phyloP scores from a whole-genome alignment of 305 asterid species.

The Salvia sclarea region DNA sequence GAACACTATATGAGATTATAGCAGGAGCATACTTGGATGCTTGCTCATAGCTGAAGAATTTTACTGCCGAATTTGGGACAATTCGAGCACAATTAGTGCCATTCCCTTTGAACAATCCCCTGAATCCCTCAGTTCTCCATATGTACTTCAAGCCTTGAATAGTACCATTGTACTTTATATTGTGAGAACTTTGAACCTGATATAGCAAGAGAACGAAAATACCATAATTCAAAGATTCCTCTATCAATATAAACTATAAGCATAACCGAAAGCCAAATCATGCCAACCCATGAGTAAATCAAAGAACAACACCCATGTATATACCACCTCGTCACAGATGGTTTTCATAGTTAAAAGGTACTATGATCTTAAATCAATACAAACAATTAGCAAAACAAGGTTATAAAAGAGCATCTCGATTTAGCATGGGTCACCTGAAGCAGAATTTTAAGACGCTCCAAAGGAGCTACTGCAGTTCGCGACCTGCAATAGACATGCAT shows the following conservation, averaged over 20 bases:
- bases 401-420: background rate
- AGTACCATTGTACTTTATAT: slow-evolving; percentile 78
- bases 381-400: slow-evolving; percentile 7
- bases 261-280: slow-evolving; percentile 18
- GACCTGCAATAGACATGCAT: slow-evolving; percentile 57
- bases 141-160: slow-evolving; percentile 86
- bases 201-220: slow-evolving; percentile 16
- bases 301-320: slow-evolving; percentile 18
- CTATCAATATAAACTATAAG: background rate
- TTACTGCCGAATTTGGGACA: slow-evolving; percentile 89
- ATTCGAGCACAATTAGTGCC: slow-evolving; percentile 95
- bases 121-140: slow-evolving; percentile 86
- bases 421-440: slow-evolving; percentile 62
- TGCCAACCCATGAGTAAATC: background rate
- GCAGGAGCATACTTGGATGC: slow-evolving; percentile 70
- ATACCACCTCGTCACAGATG: background rate
- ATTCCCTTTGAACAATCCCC: slow-evolving; percentile 89
- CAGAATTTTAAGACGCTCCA: slow-evolving; percentile 84
- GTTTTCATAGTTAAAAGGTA: background rate
- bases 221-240: slow-evolving; percentile 12
- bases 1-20: slow-evolving; percentile 19
- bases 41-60: slow-evolving; percentile 96
- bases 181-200: slow-evolving; percentile 94
- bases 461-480: slow-evolving; percentile 88
- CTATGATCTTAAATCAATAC: slow-evolving; percentile 5